Conservation (phyloP, 495 filamentous ascomycete genomes). For the Aspergillus ellipticus region DNA sequence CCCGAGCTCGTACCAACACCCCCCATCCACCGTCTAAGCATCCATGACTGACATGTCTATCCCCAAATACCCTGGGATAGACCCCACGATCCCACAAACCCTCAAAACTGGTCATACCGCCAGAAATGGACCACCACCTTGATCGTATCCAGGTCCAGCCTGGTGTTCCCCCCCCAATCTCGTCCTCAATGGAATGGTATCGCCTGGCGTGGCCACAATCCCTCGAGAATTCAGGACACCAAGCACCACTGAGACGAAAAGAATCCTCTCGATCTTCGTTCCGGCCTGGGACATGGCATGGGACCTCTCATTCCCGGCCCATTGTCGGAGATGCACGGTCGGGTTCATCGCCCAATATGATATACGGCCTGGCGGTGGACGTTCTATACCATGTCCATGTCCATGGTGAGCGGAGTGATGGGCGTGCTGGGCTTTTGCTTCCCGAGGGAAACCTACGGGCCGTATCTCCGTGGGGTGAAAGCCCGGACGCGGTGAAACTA, state of each 20-base stretch:
- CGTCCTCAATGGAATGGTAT: conserved; percentile 5
- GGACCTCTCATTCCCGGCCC: neutral
- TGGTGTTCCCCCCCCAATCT: conserved; percentile 2
- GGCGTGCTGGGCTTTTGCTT: conserved; percentile 43
- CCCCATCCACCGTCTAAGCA: too few species aligned
- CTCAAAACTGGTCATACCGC: neutral
- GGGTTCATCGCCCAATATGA: conserved; percentile 49
- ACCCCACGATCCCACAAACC: conserved; percentile 4
- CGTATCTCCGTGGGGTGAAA: neutral
- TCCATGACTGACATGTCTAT: too few species aligned
- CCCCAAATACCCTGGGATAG: neutral
- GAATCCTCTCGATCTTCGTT: neutral
- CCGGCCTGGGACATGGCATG: neutral
- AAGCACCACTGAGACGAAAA: neutral
- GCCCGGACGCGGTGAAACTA: neutral
- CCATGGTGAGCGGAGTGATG: conserved; percentile 47
- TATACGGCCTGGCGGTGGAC: conserved; percentile 56
- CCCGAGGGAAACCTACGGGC: neutral
- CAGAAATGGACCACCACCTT: neutral
- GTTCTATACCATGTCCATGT: conserved; percentile 47
- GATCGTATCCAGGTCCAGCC: neutral
- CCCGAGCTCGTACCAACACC: too few species aligned
- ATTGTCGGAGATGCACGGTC: neutral
- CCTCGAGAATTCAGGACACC: neutral
- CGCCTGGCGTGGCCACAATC: neutral